phyloP scores from a whole-genome alignment of 1,284 basidiomycete species.

The Rhodotorula sp. region DNA sequence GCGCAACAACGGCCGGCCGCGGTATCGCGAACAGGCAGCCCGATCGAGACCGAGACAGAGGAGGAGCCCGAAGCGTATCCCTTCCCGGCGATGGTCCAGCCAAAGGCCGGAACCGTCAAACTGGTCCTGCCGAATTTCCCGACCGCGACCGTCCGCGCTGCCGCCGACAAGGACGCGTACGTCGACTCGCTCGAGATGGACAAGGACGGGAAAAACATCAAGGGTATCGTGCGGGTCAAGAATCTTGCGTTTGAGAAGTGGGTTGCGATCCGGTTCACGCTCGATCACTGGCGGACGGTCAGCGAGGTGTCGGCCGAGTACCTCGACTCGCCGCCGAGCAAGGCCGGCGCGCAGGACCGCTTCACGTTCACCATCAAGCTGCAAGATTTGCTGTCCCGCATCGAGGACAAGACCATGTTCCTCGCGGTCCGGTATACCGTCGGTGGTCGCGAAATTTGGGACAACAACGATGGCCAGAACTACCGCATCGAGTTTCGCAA shows the following conservation, averaged over 20 bases:
- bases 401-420: constrained; percentile 82
- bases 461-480: constrained; percentile 79
- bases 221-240: constrained; percentile 73
- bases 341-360: constrained; percentile 61
- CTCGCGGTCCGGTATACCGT: constrained; percentile 76
- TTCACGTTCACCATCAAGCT: constrained; percentile 58
- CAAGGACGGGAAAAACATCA: constrained; percentile 61
- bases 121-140: constrained; percentile 56
- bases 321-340: constrained; percentile 58
- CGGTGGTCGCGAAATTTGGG: constrained; percentile 74
- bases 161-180: constrained; percentile 53
- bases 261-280: constrained; percentile 84
- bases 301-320: constrained; percentile 84
- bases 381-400: constrained; percentile 56
- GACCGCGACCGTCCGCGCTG: constrained; percentile 45
- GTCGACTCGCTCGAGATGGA: constrained; percentile 61
- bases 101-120: constrained; percentile 47
- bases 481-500: constrained; percentile 61
- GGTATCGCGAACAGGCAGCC: constrained; percentile 85
- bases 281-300: constrained; percentile 93
- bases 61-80: constrained; percentile 59
- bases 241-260: constrained; percentile 86
- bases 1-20: constrained; percentile 90
- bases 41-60: constrained; percentile 73
- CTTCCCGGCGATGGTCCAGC: constrained; percentile 52